These are phyloP conservation scores for Yarrowia sp. DNA, from an alignment of 805 yeast species.

Conservation along the genomic window DNA sequence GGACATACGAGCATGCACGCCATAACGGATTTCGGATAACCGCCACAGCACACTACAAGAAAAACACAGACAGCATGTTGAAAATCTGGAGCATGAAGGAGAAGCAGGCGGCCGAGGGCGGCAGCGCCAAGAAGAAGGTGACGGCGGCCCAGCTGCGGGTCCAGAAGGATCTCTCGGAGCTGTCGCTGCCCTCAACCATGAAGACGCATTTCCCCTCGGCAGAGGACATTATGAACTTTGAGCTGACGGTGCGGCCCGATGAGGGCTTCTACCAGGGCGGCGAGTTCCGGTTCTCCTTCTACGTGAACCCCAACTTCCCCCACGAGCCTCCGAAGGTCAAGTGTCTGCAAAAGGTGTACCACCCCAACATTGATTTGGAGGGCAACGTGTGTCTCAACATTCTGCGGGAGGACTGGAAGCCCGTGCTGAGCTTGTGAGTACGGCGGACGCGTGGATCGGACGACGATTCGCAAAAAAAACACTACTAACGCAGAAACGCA, in stretches of 20 bases:
- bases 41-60: not conserved
- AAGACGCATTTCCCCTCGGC: slow-evolving; percentile 51
- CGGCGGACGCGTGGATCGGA: too few relatives aligned
- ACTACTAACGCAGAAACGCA: slow-evolving; percentile 47
- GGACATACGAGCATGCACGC: not conserved
- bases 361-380: slow-evolving; percentile 86
- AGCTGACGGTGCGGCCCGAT: slow-evolving; percentile 57
- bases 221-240: slow-evolving; percentile 59
- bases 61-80: slow-evolving; percentile 38
- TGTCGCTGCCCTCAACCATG: slow-evolving; percentile 60
- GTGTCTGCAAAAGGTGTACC: slow-evolving; percentile 72
- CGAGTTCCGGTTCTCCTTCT: slow-evolving; percentile 63
- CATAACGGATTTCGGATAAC: not conserved
- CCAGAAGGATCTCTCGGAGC: slow-evolving; percentile 69
- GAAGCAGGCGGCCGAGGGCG: slow-evolving; percentile 50
- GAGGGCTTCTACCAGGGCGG: slow-evolving; percentile 76
- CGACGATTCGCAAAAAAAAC: too few relatives aligned
- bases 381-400: slow-evolving; percentile 93
- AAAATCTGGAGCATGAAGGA: slow-evolving; percentile 60
- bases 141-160: slow-evolving; percentile 71
- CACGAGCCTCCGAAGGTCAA: slow-evolving; percentile 88
- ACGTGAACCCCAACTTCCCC: slow-evolving; percentile 72
- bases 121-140: slow-evolving; percentile 39
- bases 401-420: slow-evolving; percentile 93
- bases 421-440: slow-evolving; percentile 65